Conservation (phyloP, 2,329 filamentous ascomycete genomes). For the Ophidiomyces ophidiicola region DNA sequence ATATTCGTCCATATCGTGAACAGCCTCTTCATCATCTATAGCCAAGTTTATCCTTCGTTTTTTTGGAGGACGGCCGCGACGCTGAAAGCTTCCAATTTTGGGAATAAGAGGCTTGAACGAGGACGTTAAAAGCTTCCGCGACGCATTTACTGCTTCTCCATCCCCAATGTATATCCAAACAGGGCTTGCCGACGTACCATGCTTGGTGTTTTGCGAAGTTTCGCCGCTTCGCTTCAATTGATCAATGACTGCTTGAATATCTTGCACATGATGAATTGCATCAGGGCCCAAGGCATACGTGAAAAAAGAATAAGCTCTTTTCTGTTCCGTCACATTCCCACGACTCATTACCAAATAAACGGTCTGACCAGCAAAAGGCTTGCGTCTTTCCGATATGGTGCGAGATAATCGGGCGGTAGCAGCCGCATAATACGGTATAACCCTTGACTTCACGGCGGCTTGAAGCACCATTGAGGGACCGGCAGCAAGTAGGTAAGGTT, state of each 20-base stretch:
- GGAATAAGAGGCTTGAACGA: not conserved
- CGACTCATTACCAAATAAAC: conserved; percentile 62
- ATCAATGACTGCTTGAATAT: conserved; percentile 51
- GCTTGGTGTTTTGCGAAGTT: not conserved
- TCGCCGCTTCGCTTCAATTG: conserved; percentile 36
- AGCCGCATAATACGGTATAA: conserved; percentile 50
- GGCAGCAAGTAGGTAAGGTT: conserved; percentile 70
- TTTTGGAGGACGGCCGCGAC: conserved; percentile 19
- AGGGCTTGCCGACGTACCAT: not conserved
- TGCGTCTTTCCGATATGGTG: conserved; percentile 48
- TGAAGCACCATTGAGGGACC: conserved; percentile 67
- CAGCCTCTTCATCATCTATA: conserved; percentile 22
- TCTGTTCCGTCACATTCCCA: conserved; percentile 50
- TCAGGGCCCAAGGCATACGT: conserved; percentile 64
- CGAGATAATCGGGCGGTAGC: conserved; percentile 43
- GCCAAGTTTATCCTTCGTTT: conserved; percentile 37
- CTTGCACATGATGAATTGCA: conserved; percentile 51
- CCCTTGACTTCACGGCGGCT: conserved; percentile 64
- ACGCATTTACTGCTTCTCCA: conserved; percentile 42
- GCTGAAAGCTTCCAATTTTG: not conserved
- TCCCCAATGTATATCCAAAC: conserved; percentile 57
- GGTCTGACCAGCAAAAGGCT: conserved; percentile 50
- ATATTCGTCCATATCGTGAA: conserved; percentile 22
- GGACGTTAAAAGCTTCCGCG: conserved; percentile 26
- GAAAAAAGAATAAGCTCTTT: conserved; percentile 66